These are phyloP conservation scores for Phylloporus scabripes DNA, from an alignment of 768 basidiomycete genomes.

Conservation along the genomic window DNA sequence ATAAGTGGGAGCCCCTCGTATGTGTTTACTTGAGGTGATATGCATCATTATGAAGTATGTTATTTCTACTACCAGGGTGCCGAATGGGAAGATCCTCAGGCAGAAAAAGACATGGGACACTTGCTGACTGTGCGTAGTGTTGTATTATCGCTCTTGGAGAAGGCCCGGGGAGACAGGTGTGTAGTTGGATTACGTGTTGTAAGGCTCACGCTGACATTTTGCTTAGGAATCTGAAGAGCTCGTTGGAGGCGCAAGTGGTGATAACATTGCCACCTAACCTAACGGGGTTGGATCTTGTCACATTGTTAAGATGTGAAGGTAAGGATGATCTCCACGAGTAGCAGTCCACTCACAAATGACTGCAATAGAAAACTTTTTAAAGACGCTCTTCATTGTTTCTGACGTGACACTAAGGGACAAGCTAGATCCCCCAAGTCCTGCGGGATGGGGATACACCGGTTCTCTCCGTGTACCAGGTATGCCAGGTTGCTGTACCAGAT, in stretches of 20 bases:
- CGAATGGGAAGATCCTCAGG: conserved; percentile 58
- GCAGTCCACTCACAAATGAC: not conserved
- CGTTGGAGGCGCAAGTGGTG: conserved; percentile 71
- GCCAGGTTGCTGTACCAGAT: conserved; percentile 6
- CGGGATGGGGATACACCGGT: conserved; percentile 47
- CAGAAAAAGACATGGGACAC: conserved; percentile 56
- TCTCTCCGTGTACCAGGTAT: conserved; percentile 44
- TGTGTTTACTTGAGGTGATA: conserved; percentile 14
- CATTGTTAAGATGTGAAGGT: conserved; percentile 44
- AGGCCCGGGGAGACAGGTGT: conserved; percentile 72
- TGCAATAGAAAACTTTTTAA: conserved; percentile 53
- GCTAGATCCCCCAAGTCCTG: conserved; percentile 35
- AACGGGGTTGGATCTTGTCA: conserved; percentile 26
- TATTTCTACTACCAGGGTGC: conserved; percentile 33
- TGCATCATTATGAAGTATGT: not conserved
- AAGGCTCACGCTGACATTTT: conserved; percentile 1
- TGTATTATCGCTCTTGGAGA: conserved; percentile 66
- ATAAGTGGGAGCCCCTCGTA: conserved; percentile 67
- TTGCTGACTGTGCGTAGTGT: conserved; percentile 55
- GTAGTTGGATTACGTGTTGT: conserved; percentile 11
- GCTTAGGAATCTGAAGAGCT: conserved; percentile 63
- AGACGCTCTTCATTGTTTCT: conserved; percentile 78
- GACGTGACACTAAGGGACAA: conserved; percentile 51
- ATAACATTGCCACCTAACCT: conserved; percentile 45
- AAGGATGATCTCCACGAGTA: not conserved